A percentile compares a stretch with the other conserved stretches of the same genome.
Evolutionary conservation across 2,329 filamentous ascomycete species (phyloP).

Genomic region (Aotearoamyces nothofagi): DNA sequence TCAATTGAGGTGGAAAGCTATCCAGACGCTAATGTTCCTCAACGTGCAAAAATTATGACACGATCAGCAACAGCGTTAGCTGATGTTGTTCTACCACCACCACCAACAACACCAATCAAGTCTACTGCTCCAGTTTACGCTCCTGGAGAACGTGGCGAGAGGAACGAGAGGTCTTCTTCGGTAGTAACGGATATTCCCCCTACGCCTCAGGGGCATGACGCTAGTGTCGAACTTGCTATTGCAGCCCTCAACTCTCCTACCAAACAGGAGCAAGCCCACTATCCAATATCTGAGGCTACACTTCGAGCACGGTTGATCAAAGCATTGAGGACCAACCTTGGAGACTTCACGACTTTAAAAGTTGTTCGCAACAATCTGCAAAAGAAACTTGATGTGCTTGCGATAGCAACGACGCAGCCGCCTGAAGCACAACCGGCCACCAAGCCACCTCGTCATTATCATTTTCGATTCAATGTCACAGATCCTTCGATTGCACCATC

Average conservation of each 20-base stretch:
- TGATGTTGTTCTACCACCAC: too few species aligned
- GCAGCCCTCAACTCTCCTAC: slow-evolving; percentile 13
- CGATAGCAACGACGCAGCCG: slow-evolving; percentile 34
- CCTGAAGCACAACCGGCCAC: slow-evolving; percentile 37
- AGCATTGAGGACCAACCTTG: slow-evolving; percentile 24
- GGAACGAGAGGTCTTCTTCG: slow-evolving; percentile 8
- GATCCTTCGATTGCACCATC: slow-evolving; percentile 38
- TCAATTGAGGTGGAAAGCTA: too few species aligned
- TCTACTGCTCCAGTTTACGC: too few species aligned
- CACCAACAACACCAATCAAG: too few species aligned
- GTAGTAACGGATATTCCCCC: slow-evolving; percentile 9
- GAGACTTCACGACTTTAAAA: slow-evolving; percentile 37
- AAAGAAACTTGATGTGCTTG: slow-evolving; percentile 36
- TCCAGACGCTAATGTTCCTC: too few species aligned
- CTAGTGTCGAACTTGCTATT: slow-evolving; percentile 16
- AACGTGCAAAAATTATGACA: neutral
- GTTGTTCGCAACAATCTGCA: slow-evolving; percentile 32
- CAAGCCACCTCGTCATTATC: slow-evolving; percentile 40
- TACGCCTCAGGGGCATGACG: slow-evolving; percentile 15
- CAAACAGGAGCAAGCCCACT: slow-evolving; percentile 4
- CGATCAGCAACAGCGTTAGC: too few species aligned
- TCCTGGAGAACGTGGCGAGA: too few species aligned
- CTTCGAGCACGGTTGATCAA: slow-evolving; percentile 4
- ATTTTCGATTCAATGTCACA: slow-evolving; percentile 39
- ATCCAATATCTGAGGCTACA: slow-evolving; percentile 9